Base-by-base conservation (phyloP, 352 stramenopile genomes). In the Pythium phragmitis region DNA sequence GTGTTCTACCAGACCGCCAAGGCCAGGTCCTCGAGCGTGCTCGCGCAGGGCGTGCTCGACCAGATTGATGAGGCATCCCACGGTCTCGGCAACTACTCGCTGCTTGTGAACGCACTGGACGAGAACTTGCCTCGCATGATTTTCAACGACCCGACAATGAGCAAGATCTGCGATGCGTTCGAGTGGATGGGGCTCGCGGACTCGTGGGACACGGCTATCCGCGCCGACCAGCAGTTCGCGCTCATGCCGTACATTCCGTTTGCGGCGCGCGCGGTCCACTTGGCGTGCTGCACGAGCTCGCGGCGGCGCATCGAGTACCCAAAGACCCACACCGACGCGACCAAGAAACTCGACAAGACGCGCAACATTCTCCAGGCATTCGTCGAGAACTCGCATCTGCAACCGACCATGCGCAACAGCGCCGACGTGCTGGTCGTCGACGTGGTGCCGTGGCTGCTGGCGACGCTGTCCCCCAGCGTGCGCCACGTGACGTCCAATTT, bases 141-240 rank as follows among this genome's bases (percentile, higher is more conserved):
- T 33, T 96, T 94, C 66, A 97, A 91, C 60, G 89, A 97, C 75
- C 89, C 92, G 30, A 93, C 87, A 3, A 85, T 96, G 78, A 88
- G 80, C 63, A 94, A 94, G 55, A 73, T 93, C 21, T 88, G 82
- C 60, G 71, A 85, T 19, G 75, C 87, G 4, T 90, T 93, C 56
- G 83, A 96, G 68, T 96, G 87, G 85, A 82, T 96, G 57, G 85
- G 82, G 8, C 71, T 92, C 49, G 87, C 87, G 2, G 87, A 94
- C 69, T 71, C 78, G 30, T 92, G 82, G 70, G 82, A 93, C 19
- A 77, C 66, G 37, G 68, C 68, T n/a, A 73, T 82, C 33, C 77
- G 74, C 13, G 54, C 72, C 4, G 82, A 93, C 19, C 85, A 94
- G 57, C 85, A 94, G 64, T 95, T 88, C 62, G 70, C 68, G 9